Conservation (phyloP, 2,329 filamentous ascomycete species). For the Aureobasidium sp. region DNA sequence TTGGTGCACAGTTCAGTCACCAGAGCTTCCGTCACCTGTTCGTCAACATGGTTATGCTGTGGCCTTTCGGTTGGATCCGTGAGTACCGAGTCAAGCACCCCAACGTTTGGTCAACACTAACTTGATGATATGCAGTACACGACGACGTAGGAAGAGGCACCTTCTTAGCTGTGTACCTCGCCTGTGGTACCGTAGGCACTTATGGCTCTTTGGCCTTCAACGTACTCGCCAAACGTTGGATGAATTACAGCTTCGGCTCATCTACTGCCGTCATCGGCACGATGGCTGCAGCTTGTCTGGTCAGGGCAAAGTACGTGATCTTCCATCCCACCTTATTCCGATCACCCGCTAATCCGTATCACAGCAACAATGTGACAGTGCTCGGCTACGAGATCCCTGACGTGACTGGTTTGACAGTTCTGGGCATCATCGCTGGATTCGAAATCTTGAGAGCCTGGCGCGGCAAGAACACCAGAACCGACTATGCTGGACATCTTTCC, state of each 20-base stretch:
- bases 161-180: conserved; percentile 62
- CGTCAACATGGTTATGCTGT: conserved; percentile 59
- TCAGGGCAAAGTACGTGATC: conserved; percentile 23
- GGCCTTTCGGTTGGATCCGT: conserved; percentile 56
- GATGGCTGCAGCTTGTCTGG: conserved; percentile 48
- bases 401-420: conserved; percentile 32
- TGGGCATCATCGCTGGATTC: conserved; percentile 27
- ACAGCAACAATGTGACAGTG: conserved; percentile 22
- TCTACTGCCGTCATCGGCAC: conserved; percentile 59
- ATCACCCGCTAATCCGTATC: conserved; percentile 11
- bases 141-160: conserved; percentile 62
- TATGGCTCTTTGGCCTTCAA: conserved; percentile 49
- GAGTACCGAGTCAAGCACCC: conserved; percentile 19
- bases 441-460: conserved; percentile 24
- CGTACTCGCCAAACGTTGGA: conserved; percentile 38
- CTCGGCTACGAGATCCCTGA: conserved; percentile 27
- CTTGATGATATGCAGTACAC: conserved; percentile 44
- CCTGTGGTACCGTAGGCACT: conserved; percentile 52
- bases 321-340: not conserved
- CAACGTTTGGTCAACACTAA: not conserved
- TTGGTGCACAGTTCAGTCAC: conserved; percentile 66
- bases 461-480: conserved; percentile 23
- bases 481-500: conserved; percentile 32
- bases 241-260: conserved; percentile 55
- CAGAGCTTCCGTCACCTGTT: conserved; percentile 53